phyloP scores from a whole-genome alignment of 345 rosid genomes.

The Gossypium thurberi region DNA sequence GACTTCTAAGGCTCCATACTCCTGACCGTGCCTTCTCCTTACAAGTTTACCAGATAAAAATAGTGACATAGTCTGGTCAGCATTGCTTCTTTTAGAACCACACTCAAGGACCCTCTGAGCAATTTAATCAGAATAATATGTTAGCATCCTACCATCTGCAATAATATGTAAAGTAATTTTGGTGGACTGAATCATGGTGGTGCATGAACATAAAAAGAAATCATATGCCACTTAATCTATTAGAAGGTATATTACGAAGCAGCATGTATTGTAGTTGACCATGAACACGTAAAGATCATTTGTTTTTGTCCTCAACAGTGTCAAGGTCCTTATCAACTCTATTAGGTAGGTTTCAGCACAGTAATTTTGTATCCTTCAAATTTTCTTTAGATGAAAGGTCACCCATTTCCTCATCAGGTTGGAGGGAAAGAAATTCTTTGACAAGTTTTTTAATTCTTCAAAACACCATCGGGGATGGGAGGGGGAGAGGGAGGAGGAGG shows the following conservation, averaged over 20 bases:
- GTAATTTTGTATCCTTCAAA: neutral
- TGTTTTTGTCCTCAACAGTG: neutral
- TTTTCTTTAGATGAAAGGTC: neutral
- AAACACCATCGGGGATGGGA: slow-evolving; percentile 1
- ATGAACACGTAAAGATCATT: neutral
- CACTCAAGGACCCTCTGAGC: slow-evolving; percentile 80
- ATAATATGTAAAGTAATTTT: neutral
- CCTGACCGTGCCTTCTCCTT: slow-evolving; percentile 75
- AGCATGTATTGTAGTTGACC: neutral
- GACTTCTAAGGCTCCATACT: slow-evolving; percentile 69
- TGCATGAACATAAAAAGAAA: neutral
- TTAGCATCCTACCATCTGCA: slow-evolving; percentile 6
- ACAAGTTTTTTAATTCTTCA: neutral
- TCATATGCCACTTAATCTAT: neutral
- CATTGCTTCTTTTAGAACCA: slow-evolving; percentile 54
- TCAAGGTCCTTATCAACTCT: neutral
- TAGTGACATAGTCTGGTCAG: slow-evolving; percentile 54
- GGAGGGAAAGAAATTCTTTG: neutral
- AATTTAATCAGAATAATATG: slow-evolving; percentile 23
- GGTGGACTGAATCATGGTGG: neutral
- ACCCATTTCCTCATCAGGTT: neutral
- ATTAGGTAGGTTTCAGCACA: neutral
- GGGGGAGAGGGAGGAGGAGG: neutral
- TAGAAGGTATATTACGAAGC: neutral
- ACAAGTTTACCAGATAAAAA: slow-evolving; percentile 69